A percentile compares a stretch with the other conserved stretches of the same genome.
These are phyloP conservation scores for Aspergillus niger DNA, from an alignment of 2,329 filamentous ascomycete genomes.

Conservation along the genomic window DNA sequence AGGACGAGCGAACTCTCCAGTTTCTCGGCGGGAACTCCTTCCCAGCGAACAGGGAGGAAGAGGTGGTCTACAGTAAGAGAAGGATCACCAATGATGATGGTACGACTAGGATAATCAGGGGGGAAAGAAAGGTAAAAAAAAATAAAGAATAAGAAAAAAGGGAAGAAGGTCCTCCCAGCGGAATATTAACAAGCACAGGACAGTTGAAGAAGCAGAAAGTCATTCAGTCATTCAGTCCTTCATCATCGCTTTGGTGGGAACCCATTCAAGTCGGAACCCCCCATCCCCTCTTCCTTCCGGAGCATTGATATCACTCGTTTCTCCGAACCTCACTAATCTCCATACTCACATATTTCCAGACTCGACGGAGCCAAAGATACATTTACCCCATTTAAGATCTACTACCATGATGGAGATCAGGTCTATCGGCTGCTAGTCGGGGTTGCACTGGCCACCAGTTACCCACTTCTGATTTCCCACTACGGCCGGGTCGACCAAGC, in stretches of 20 bases:
- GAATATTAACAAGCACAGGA: constrained; percentile 12
- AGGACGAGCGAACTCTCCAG: constrained; percentile 10
- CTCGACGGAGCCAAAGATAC: constrained; percentile 10
- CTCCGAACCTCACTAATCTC: constrained; percentile 11
- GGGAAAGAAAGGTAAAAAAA: neutral
- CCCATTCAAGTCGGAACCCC: constrained; percentile 17
- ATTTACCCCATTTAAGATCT: constrained; percentile 29
- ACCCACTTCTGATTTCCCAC: constrained; percentile 19
- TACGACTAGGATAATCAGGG: constrained; percentile 10
- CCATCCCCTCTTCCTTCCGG: constrained; percentile 14
- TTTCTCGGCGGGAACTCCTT: neutral
- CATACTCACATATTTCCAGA: constrained; percentile 15
- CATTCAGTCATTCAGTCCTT: neutral
- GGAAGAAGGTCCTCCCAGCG: constrained; percentile 4
- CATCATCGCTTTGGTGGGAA: constrained; percentile 17
- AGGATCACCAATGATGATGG: neutral
- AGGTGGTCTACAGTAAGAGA: neutral
- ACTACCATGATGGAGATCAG: constrained; percentile 38
- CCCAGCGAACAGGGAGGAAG: neutral
- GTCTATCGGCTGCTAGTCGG: constrained; percentile 39
- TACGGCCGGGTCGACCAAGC: constrained; percentile 16
- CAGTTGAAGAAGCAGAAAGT: neutral
- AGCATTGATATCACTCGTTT: constrained; percentile 25
- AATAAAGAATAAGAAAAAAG: constrained; percentile 6
- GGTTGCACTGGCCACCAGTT: constrained; percentile 36